Conservation (phyloP, 2,329 filamentous ascomycete species). For the Fusarium papillatum region DNA sequence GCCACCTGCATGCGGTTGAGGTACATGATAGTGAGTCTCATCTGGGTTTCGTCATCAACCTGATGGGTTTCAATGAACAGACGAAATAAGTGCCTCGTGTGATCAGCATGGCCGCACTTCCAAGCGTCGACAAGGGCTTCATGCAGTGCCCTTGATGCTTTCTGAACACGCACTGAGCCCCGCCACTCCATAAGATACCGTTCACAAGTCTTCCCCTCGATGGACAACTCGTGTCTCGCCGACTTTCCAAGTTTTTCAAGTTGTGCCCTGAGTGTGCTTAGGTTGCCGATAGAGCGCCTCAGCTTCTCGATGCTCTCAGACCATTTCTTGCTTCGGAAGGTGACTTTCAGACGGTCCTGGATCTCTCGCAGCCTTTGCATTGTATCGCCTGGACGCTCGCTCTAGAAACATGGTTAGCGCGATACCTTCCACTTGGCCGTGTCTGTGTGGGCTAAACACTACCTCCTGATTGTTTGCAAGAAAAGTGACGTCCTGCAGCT, state of each 20-base stretch:
- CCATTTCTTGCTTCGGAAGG: background rate
- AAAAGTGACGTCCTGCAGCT: background rate
- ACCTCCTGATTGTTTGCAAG: background rate
- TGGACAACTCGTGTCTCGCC: background rate
- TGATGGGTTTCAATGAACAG: background rate
- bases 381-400: background rate
- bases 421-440: background rate
- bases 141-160: background rate
- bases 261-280: background rate
- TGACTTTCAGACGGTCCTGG: background rate
- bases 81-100: background rate
- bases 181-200: background rate
- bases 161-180: background rate
- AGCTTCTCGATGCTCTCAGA: background rate
- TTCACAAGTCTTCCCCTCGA: background rate
- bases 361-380: background rate
- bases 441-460: background rate
- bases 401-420: background rate
- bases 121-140: background rate
- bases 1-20: background rate
- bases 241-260: background rate
- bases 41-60: background rate
- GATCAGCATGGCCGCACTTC: background rate
- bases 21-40: background rate
- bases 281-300: background rate